Percentiles rank a stretch among this genome's conserved stretches.
These are phyloP conservation scores for Vigna unguiculata DNA, from an alignment of 306 rosid species.

Conservation along the genomic window DNA sequence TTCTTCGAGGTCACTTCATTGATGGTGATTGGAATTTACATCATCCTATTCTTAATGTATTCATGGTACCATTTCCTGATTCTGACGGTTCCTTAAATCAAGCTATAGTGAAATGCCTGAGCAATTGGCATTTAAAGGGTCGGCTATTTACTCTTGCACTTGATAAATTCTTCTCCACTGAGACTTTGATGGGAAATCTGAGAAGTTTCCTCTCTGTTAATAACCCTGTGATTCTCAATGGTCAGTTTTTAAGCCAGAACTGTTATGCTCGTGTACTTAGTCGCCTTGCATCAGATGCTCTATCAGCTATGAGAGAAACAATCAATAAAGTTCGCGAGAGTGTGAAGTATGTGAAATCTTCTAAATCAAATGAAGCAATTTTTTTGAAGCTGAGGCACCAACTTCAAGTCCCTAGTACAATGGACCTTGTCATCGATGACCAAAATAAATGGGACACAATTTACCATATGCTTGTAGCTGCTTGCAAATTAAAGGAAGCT, in stretches of 20 bases:
- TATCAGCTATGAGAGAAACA: constrained; percentile 63
- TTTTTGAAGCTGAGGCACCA: constrained; percentile 69
- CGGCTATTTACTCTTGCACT: constrained; percentile 68
- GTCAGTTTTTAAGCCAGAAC: constrained; percentile 72
- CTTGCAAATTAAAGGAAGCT: constrained; percentile 80
- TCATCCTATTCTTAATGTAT: constrained; percentile 79
- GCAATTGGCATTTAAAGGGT: constrained; percentile 81
- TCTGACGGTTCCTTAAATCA: constrained; percentile 67
- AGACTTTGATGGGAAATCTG: constrained; percentile 59
- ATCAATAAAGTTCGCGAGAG: constrained; percentile 71
- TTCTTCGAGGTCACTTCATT: constrained; percentile 80
- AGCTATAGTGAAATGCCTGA: constrained; percentile 62
- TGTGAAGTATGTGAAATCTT: constrained; percentile 80
- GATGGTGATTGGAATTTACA: constrained; percentile 86
- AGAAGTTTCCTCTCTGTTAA: constrained; percentile 72
- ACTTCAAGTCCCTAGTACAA: constrained; percentile 74
- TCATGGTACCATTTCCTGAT: constrained; percentile 70
- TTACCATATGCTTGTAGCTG: constrained; percentile 80
- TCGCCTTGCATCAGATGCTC: constrained; percentile 70
- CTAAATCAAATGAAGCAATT: constrained; percentile 61
- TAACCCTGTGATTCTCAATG: constrained; percentile 71
- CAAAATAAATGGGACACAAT: constrained; percentile 86
- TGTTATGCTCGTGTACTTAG: constrained; percentile 82
- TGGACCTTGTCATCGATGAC: constrained; percentile 67
- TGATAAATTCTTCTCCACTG: constrained; percentile 67